Conservation (phyloP, 2,329 filamentous ascomycete genomes). For the Cladosporium sp. region DNA sequence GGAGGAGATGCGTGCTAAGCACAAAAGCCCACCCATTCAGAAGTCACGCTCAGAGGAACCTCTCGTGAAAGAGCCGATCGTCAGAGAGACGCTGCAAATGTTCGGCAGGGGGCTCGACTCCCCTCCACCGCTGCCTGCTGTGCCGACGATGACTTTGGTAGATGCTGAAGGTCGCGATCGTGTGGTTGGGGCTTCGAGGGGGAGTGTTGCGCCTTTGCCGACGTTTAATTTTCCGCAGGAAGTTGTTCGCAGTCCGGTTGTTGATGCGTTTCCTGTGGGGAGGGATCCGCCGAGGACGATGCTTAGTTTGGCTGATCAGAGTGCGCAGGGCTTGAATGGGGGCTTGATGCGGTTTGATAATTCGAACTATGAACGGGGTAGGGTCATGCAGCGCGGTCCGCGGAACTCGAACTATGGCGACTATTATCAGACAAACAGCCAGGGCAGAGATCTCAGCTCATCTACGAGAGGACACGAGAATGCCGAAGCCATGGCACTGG, state of each 20-base stretch:
- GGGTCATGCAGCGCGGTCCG: conserved; percentile 5
- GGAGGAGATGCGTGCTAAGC: conserved; percentile 28
- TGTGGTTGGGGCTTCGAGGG: conserved; percentile 2
- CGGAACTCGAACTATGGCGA: not conserved
- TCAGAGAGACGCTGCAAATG: conserved; percentile 11
- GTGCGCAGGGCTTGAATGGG: not conserved
- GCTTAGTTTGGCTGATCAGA: conserved; percentile 2
- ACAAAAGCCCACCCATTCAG: conserved; percentile 13
- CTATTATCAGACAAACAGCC: not conserved
- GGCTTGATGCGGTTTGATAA: not conserved
- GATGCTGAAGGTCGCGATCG: conserved; percentile 10
- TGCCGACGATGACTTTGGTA: conserved; percentile 10
- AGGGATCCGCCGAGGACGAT: conserved; percentile 12
- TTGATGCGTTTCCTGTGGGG: conserved; percentile 14
- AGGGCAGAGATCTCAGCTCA: not conserved
- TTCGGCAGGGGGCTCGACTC: not conserved
- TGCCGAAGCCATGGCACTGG: conserved; percentile 17
- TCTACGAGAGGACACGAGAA: not conserved
- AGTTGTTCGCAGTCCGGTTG: not conserved
- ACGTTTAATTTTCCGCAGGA: not conserved
- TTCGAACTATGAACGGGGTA: conserved; percentile 3
- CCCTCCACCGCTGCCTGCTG: not conserved
- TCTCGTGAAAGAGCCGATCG: not conserved
- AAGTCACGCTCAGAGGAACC: conserved; percentile 20
- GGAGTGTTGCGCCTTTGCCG: conserved; percentile 9